phyloP scores from a whole-genome alignment of 2,329 filamentous ascomycete species.

The Purpureocillium lavendulum region DNA sequence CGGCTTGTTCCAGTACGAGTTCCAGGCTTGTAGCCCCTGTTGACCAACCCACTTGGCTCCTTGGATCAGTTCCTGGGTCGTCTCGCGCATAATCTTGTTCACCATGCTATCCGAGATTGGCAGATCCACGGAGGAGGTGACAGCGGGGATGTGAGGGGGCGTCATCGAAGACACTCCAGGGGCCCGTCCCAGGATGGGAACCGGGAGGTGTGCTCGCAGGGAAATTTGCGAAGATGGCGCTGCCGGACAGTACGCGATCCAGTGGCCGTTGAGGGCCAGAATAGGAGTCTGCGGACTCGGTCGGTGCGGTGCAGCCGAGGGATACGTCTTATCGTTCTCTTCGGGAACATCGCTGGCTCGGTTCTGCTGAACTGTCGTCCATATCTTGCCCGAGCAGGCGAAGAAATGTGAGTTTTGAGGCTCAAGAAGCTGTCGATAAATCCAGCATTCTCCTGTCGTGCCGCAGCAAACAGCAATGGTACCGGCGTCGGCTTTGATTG shows the following conservation, averaged over 20 bases:
- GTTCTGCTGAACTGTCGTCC: constrained; percentile 72
- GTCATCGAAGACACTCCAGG: constrained; percentile 51
- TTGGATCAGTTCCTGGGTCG: constrained; percentile 69
- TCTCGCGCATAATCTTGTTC: constrained; percentile 70
- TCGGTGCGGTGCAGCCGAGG: constrained; percentile 26
- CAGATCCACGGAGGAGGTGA: constrained; percentile 63
- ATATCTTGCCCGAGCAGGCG: constrained; percentile 77
- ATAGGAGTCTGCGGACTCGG: constrained; percentile 52
- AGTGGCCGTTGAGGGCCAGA: constrained; percentile 61
- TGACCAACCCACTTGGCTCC: constrained; percentile 70
- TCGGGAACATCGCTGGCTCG: constrained; percentile 37
- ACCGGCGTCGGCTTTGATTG: constrained; percentile 62
- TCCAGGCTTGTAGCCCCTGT: constrained; percentile 69
- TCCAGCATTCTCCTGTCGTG: constrained; percentile 76
- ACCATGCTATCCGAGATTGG: constrained; percentile 63
- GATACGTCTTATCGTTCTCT: constrained; percentile 33
- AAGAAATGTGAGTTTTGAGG: constrained; percentile 37
- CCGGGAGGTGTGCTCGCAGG: constrained; percentile 56
- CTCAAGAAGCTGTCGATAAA: constrained; percentile 50
- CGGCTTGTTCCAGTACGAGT: constrained; percentile 67
- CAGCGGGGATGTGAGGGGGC: constrained; percentile 59
- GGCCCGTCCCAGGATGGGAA: constrained; percentile 45
- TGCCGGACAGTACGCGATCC: constrained; percentile 71
- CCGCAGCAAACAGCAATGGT: constrained; percentile 72
- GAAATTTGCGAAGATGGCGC: constrained; percentile 63